phyloP scores from a whole-genome alignment of 371 early-diverging fungal genomes.

The Lichtheimia ramosa region DNA sequence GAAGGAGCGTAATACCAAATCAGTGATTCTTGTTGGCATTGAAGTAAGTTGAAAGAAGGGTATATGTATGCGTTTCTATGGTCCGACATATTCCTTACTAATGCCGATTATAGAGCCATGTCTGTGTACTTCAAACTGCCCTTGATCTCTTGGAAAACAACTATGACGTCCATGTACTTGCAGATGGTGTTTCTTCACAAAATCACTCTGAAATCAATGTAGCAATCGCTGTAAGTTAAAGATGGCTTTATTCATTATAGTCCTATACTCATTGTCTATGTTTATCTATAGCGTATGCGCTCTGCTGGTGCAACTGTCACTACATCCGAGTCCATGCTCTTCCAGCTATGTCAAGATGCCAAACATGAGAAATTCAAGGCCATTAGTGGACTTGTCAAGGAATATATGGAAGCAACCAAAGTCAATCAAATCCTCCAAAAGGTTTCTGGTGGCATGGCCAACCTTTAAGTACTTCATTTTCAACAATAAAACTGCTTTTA shows the following conservation, averaged over 20 bases:
- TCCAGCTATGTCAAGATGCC: slow-evolving; percentile 87
- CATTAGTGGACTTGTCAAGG: slow-evolving; percentile 81
- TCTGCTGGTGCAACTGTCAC: slow-evolving; percentile 79
- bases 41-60: slow-evolving; percentile 57
- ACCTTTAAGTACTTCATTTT: slow-evolving; percentile 15
- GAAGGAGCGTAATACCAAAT: slow-evolving; percentile 54
- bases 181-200: slow-evolving; percentile 91
- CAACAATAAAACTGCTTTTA: not conserved
- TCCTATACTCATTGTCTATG: not conserved
- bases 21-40: slow-evolving; percentile 89
- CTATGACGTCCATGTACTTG: slow-evolving; percentile 82
- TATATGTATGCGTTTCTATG: not conserved
- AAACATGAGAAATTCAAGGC: slow-evolving; percentile 78
- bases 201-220: slow-evolving; percentile 83
- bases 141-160: slow-evolving; percentile 80
- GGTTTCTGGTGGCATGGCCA: slow-evolving; percentile 15
- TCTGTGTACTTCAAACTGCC: slow-evolving; percentile 92
- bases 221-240: slow-evolving; percentile 70
- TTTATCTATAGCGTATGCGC: slow-evolving; percentile 58
- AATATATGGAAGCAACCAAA: slow-evolving; percentile 62
- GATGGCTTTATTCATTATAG: slow-evolving; percentile 4
- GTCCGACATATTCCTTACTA: not conserved
- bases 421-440: slow-evolving; percentile 65
- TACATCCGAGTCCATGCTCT: slow-evolving; percentile 89
- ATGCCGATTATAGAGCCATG: slow-evolving; percentile 69